Percentiles rank a stretch among this genome's conserved stretches.
Conservation (phyloP, 2,329 filamentous ascomycete genomes). For the Colletotrichum falcatum region DNA sequence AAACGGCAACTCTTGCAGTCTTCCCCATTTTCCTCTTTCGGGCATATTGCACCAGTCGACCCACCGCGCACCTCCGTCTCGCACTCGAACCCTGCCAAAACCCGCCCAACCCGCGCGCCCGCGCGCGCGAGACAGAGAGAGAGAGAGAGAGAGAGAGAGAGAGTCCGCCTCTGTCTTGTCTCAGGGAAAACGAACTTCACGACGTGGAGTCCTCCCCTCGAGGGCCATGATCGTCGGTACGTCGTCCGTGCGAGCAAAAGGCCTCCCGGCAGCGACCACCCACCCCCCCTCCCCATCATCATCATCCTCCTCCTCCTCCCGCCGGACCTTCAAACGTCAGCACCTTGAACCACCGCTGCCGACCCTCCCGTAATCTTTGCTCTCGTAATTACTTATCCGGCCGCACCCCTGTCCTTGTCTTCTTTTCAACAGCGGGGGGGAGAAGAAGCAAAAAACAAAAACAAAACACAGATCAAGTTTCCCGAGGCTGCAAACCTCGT, state of each 20-base stretch:
- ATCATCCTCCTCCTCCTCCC: neutral
- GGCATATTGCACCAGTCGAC: neutral
- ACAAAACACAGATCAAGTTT: neutral
- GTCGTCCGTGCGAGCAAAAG: neutral
- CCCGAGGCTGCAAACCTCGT: slow-evolving; percentile 15
- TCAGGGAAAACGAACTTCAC: neutral
- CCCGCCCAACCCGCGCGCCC: neutral
- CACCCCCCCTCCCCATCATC: no score
- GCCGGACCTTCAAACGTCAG: neutral
- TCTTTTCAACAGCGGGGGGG: no score
- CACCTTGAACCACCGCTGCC: slow-evolving; percentile 15
- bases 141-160: no score
- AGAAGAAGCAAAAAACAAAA: no score
- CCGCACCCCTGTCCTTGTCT: neutral
- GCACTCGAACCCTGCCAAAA: neutral
- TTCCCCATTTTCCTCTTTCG: neutral
- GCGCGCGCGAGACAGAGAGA: no score
- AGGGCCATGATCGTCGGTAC: neutral
- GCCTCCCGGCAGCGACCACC: slow-evolving; percentile 4
- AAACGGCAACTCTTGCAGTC: neutral
- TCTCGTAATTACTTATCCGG: neutral
- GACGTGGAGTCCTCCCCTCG: neutral
- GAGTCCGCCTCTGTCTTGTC: neutral
- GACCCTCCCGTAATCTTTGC: neutral
- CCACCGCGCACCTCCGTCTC: neutral